A percentile compares a stretch with the other conserved stretches of the same genome.
Evolutionary conservation across 371 early-diverging fungal genomes (phyloP).

Genomic region (Catenaria anguillulae): DNA sequence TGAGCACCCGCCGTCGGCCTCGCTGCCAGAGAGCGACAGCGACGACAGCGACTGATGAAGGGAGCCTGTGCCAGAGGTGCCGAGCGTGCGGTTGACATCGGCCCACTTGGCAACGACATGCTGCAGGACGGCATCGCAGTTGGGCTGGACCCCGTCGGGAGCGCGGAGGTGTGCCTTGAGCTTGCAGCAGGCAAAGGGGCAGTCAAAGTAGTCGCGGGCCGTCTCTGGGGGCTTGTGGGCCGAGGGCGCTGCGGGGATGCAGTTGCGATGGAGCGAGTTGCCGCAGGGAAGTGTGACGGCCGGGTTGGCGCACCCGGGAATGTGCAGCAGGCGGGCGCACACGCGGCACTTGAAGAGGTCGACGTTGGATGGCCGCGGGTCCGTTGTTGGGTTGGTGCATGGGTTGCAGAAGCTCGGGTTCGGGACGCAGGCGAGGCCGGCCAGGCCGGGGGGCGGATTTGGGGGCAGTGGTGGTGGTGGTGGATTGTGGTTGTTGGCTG

Average conservation of each 20-base stretch:
- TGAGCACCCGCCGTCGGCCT: too few species aligned
- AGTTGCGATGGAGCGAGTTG: not conserved
- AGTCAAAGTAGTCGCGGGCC: not conserved
- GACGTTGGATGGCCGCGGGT: not conserved
- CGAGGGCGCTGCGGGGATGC: conserved; percentile 1
- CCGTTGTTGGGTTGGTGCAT: not conserved
- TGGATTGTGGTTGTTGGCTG: too few species aligned
- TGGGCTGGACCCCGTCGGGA: not conserved
- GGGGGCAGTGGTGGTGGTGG: too few species aligned
- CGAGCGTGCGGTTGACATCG: not conserved
- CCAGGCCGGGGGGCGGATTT: not conserved
- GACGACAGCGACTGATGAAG: too few species aligned
- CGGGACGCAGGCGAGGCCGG: not conserved
- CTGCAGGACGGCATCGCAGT: not conserved
- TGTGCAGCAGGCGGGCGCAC: not conserved
- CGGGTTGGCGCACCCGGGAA: not conserved
- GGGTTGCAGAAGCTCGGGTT: not conserved
- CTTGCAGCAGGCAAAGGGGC: conserved; percentile 4
- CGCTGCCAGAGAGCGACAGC: too few species aligned
- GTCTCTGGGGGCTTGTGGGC: not conserved
- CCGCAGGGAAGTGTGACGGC: not conserved
- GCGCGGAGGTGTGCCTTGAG: not conserved
- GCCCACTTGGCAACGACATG: not conserved
- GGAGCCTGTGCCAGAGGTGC: too few species aligned
- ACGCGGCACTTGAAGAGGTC: not conserved